Conservation (phyloP, 176 grass and related monocot genomes). For the Eleusine coracana region DNA sequence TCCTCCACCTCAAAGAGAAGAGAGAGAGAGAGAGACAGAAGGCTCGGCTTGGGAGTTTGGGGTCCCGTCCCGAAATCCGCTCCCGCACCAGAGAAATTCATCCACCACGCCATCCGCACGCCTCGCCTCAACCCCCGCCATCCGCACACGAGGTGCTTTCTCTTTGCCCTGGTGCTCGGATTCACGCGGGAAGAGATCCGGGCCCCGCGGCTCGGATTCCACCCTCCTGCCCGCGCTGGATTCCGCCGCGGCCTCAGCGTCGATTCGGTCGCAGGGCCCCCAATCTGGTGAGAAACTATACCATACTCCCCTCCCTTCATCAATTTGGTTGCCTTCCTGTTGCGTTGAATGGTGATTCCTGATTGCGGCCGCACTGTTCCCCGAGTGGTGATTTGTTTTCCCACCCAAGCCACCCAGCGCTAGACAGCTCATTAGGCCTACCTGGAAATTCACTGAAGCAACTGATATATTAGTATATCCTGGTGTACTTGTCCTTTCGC, state of each 20-base stretch:
- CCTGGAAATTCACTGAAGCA: background rate
- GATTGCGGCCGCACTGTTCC: background rate
- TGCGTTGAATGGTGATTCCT: background rate
- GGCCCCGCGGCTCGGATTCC: constrained; percentile 44
- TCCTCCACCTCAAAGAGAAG: background rate
- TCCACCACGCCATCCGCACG: constrained; percentile 4
- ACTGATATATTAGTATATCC: too few species aligned
- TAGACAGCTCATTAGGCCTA: background rate
- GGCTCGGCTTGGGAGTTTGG: too few species aligned
- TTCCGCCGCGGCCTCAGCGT: constrained; percentile 42
- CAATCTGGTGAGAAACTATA: constrained; percentile 21
- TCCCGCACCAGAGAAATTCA: constrained; percentile 41
- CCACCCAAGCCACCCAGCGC: background rate
- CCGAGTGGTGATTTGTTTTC: background rate
- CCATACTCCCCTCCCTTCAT: background rate
- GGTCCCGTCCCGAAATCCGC: constrained; percentile 35
- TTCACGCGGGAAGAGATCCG: constrained; percentile 50
- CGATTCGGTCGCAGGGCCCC: constrained; percentile 42
- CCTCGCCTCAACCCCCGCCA: background rate
- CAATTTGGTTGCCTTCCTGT: background rate
- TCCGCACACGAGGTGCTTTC: background rate
- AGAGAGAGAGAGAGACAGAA: too few species aligned
- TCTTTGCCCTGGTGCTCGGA: background rate
- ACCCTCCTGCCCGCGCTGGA: constrained; percentile 38
- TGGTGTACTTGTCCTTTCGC: too few species aligned